Evolutionary conservation across 352 stramenopile genomes (phyloP).

Genomic region (Pythium brachiatum): DNA sequence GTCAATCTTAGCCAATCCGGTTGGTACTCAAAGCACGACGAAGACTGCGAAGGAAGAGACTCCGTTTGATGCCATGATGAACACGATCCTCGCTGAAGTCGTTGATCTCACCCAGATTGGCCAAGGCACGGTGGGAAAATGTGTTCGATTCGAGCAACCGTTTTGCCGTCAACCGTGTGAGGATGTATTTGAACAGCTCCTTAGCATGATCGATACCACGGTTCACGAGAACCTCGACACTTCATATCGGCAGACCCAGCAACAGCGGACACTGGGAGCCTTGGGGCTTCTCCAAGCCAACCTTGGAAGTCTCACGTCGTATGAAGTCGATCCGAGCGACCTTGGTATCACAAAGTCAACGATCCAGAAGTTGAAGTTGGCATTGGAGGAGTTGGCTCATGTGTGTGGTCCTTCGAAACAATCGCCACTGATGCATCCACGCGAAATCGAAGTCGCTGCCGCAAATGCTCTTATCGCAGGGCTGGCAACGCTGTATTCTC

Average conservation of each 20-base stretch:
- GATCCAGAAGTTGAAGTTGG: constrained; percentile 34
- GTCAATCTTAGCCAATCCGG: background rate
- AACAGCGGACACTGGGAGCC: constrained; percentile 5
- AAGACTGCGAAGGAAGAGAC: background rate
- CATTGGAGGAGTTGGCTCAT: constrained; percentile 49
- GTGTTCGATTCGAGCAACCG: constrained; percentile 64
- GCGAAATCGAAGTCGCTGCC: constrained; percentile 50
- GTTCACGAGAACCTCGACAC: background rate
- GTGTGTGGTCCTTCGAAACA: background rate
- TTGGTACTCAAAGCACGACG: background rate
- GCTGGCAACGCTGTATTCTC: constrained; percentile 61
- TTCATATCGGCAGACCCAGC: background rate
- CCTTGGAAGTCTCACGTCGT: constrained; percentile 54
- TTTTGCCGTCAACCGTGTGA: constrained; percentile 70
- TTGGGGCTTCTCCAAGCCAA: constrained; percentile 66
- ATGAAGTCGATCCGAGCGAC: constrained; percentile 46
- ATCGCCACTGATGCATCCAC: background rate
- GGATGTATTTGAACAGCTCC: constrained; percentile 46
- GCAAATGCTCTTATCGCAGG: constrained; percentile 64
- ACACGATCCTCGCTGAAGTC: constrained; percentile 25
- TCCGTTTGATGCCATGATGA: constrained; percentile 19
- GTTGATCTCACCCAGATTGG: constrained; percentile 20
- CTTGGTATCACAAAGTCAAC: constrained; percentile 35
- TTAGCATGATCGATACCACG: constrained; percentile 38
- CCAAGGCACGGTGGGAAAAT: background rate